Evolutionary conservation across 2,329 filamentous ascomycete species (phyloP), one percentile per base, ranked within the genome.

Genomic region (Bipolaris sorokiniana): DNA sequence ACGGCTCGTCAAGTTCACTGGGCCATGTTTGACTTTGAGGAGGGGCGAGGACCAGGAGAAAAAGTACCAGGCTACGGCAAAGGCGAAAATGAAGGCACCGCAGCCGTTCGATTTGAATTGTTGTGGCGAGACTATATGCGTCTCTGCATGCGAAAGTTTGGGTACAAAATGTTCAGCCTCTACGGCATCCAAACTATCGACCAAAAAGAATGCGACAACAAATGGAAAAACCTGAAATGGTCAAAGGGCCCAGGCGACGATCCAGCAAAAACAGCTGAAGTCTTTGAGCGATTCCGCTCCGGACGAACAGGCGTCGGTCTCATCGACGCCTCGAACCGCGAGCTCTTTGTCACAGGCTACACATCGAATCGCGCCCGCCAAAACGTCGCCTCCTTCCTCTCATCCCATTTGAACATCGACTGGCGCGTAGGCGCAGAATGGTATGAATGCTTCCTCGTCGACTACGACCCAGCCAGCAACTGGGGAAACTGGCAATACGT

Each of bases 401-500:
- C 89, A 0, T 91, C 91, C 63, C 89, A 91, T 59, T 79, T 93
- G 3, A 82, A 83, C 1, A 86, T 94, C 20, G 90, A 94, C 74
- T 95, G 91, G 91, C 84, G 90, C 0, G 82, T 90, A 13, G 91
- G 90, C 0, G 91, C 90, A 0, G 90, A 93, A 71, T 94, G 89
- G 89, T 94, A 93, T 69, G 90, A 94, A 71, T 85, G 83, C 70
- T 79, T 90, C 69, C 81, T 93, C 3, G 80, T 88, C 28, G 91
- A 95, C 71, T 92, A 93, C 70, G 90, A 94, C 64, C 83, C 90
- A 0, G 86, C 84, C 13, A 89, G 83, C 57, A 93, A 93, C 64
- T 94, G 90, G 90, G 87, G 87, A 9, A 92, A 92, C 67, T 93
- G 90, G 90, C 90, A 92, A 73, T 94, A 94, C 59, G 85, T 91